Evolutionary conservation across 441 rosid species (phyloP), one percentile per base, ranked within the genome.

Genomic region (Oxalis stricta): DNA sequence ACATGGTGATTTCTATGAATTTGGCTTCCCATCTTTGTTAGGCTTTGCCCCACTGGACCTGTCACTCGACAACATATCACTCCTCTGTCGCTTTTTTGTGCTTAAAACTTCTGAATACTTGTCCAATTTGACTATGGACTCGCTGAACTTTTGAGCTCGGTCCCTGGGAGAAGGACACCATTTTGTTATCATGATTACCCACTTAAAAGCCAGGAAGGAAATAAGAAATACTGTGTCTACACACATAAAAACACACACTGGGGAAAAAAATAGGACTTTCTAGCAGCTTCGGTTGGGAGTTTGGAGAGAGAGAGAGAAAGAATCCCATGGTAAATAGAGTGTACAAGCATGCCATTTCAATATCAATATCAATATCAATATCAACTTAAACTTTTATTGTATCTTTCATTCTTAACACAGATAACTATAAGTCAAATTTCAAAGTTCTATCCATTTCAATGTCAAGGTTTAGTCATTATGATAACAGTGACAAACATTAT

Each of bases 51-150:
- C 70, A 37, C 59, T 66, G 44, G 60, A 50, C 49, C 80, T 73
- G 46, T 79, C 87, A 33, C 52, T 52, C 11, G 65, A 55, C 29
- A 63, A 55, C 41, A 60, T 46, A 62, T 76, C 83, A 53, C 12
- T 64, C 20, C 73, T 50, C 33, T 75, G 73, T 2, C 75, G 64
- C 70, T 76, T 79, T 71, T 65, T 79, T 35, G 79, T 64, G 63
- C 54, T 59, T 51, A 75, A 52, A 21, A 62, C 66, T 57, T 75
- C 83, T 38, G 41, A 36, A 55, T 64, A 70, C 66, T 60, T 68
- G 3, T 79, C 83, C 66, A 79, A 32, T 60, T 73, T 79, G 47
- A 15, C 44, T 44, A 79, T 62, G 38, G 75, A 62, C 19, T 76
- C 80, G 36, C 66, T 52, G 10, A 79, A 60, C 59, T 64, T 76